These are phyloP conservation scores for Mucor mucedo DNA, from an alignment of 371 early-diverging fungal species.

Conservation along the genomic window DNA sequence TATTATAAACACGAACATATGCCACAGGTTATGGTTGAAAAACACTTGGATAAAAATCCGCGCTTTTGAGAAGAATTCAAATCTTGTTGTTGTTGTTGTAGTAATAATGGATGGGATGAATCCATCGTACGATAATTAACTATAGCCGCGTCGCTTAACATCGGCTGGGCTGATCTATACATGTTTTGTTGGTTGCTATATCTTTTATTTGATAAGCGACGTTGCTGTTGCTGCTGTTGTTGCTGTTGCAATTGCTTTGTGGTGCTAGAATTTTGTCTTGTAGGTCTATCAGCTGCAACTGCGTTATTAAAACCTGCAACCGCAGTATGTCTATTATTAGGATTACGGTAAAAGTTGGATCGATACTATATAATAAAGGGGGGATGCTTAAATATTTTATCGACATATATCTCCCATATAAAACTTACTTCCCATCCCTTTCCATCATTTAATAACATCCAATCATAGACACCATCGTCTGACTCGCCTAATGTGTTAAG, in stretches of 20 bases:
- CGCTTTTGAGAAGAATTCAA: slow-evolving; percentile 20
- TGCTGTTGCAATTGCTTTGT: slow-evolving; percentile 6
- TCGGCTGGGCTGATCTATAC: slow-evolving; percentile 32
- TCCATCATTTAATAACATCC: slow-evolving; percentile 71
- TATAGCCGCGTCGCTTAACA: slow-evolving; percentile 25
- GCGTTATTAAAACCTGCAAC: slow-evolving; percentile 27
- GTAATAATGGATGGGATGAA: slow-evolving; percentile 20
- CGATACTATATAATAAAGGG: slow-evolving; percentile 20
- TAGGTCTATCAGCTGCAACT: slow-evolving; percentile 19
- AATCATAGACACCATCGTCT: slow-evolving; percentile 93
- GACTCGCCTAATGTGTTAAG: slow-evolving; percentile 68
- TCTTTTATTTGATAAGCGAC: slow-evolving; percentile 23
- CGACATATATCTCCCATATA: not conserved
- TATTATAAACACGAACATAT: slow-evolving; percentile 19
- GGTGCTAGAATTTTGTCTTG: slow-evolving; percentile 1
- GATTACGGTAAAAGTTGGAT: slow-evolving; percentile 22
- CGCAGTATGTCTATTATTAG: slow-evolving; percentile 25
- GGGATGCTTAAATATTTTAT: not conserved
- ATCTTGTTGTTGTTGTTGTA: slow-evolving; percentile 24
- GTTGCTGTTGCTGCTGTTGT: slow-evolving; percentile 19
- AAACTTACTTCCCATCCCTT: slow-evolving; percentile 57
- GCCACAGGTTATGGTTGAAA: slow-evolving; percentile 10
- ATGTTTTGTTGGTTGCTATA: slow-evolving; percentile 17
- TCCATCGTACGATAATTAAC: slow-evolving; percentile 32
- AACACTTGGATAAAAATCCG: slow-evolving; percentile 23